Conservation (phyloP, 2,329 filamentous ascomycete genomes). For the Metarhizium album region DNA sequence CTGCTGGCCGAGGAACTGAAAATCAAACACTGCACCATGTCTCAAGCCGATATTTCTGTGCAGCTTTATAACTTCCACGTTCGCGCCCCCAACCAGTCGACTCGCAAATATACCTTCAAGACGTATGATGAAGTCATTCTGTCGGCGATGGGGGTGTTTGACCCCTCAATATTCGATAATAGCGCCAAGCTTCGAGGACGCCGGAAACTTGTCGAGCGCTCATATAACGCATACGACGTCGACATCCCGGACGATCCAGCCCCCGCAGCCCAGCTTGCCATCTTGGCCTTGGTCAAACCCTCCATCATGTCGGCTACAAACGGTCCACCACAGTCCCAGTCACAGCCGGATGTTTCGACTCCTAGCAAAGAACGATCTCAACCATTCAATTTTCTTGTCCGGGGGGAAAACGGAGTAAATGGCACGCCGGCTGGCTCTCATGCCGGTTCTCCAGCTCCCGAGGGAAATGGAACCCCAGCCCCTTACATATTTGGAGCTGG, state of each 20-base stretch:
- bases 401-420: conserved; percentile 58
- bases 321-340: conserved; percentile 29
- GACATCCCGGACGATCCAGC: conserved; percentile 78
- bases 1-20: conserved; percentile 92
- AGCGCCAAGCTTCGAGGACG: conserved; percentile 67
- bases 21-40: conserved; percentile 84
- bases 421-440: conserved; percentile 76
- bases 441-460: conserved; percentile 78
- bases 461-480: conserved; percentile 58
- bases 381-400: conserved; percentile 56
- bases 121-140: conserved; percentile 93
- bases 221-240: conserved; percentile 87
- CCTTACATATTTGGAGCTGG: conserved; percentile 43
- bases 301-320: conserved; percentile 38
- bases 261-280: conserved; percentile 69
- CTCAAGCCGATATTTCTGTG: conserved; percentile 79
- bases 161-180: conserved; percentile 78
- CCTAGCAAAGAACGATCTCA: conserved; percentile 54
- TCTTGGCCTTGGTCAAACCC: conserved; percentile 49
- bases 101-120: conserved; percentile 90
- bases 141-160: conserved; percentile 91
- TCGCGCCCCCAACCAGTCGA: conserved; percentile 77
- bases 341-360: conserved; percentile 40
- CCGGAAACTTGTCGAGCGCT: conserved; percentile 72
- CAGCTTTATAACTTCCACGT: conserved; percentile 86